Evolutionary conservation across 129 eudicot genomes (phyloP), one percentile per base, ranked within the genome.

Genomic region (Lactuca saligna): DNA sequence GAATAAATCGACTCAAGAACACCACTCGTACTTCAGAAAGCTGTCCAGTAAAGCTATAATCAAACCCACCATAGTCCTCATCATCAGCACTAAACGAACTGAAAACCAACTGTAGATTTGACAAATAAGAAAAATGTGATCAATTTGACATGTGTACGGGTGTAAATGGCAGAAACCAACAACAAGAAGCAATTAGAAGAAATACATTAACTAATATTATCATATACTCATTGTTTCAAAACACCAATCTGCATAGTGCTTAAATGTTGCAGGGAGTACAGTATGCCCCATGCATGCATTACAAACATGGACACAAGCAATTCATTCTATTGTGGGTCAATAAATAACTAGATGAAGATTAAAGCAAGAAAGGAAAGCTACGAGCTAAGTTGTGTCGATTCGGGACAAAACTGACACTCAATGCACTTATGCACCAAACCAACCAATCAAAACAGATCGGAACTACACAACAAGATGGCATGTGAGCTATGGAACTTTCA

Each of bases 11-110:
- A 78, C 89, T 93, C 86, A 93, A 75, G 82, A 84, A 93, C 70
- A 93, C 90, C 79, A 93, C 44, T 57, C 95, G 87, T 42, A 93
- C 99, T 93, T 93, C 99, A 55, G 99, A 93, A 66, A 93, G 95
- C 82, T 89, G 95, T 25, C 99, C 99, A 72, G 68, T 41, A 41
- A 93, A 92, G 70, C 97, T 89, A 74, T 82, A 93, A 38, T 89
- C 95, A 85, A 81, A 93, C 63, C 99, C 99, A 79, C 80, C 88
- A 63, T 93, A 93, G 83, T 93, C 99, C 69, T 93, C 99, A 75
- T 93, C 99, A 73, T 85, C 90, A 57, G 87, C 57, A 73, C 76
- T 86, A 60, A 68, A 89, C 29, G 99, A 93, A 71, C 92, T 82
- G 79, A 93, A 93, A 57, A 63, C 79, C 85, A 93, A 74, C 99